phyloP scores from a whole-genome alignment of 768 basidiomycete genomes.

The Tulasnella sp. region DNA sequence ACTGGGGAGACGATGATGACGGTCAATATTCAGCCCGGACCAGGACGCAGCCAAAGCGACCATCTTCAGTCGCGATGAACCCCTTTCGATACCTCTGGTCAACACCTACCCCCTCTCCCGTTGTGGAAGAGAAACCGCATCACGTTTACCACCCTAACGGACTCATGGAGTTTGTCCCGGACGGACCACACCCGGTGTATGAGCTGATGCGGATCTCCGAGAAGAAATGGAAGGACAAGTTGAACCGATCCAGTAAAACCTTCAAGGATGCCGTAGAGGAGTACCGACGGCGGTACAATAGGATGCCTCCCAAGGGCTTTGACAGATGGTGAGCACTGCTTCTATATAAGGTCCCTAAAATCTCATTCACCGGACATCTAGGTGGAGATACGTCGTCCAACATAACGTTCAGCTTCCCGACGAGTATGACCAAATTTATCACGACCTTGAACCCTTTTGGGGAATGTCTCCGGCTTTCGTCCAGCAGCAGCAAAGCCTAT shows the following conservation, averaged over 20 bases:
- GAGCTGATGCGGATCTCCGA: slow-evolving; percentile 37
- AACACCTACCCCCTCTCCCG: neutral
- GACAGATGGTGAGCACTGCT: slow-evolving; percentile 35
- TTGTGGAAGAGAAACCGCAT: neutral
- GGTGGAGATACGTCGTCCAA: slow-evolving; percentile 44
- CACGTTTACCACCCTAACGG: slow-evolving; percentile 28
- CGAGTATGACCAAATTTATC: slow-evolving; percentile 45
- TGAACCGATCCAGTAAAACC: slow-evolving; percentile 32
- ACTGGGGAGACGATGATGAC: slow-evolving; percentile 7
- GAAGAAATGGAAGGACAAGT: slow-evolving; percentile 34
- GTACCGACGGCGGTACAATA: slow-evolving; percentile 33
- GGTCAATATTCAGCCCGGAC: neutral
- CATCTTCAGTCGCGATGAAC: too few species aligned
- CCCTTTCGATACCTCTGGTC: neutral
- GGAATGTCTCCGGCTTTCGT: slow-evolving; percentile 32
- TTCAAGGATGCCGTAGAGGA: slow-evolving; percentile 36
- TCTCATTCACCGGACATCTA: neutral
- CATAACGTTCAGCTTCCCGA: slow-evolving; percentile 45
- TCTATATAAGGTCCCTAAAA: neutral
- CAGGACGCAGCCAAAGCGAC: neutral
- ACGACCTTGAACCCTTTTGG: slow-evolving; percentile 40
- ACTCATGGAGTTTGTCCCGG: slow-evolving; percentile 33
- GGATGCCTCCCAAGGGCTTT: slow-evolving; percentile 39
- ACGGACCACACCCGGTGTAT: slow-evolving; percentile 39
- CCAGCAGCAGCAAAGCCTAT: neutral